Percentiles rank a stretch among this genome's conserved stretches.
phyloP scores from a whole-genome alignment of 768 basidiomycete species.

The Panus rudis region DNA sequence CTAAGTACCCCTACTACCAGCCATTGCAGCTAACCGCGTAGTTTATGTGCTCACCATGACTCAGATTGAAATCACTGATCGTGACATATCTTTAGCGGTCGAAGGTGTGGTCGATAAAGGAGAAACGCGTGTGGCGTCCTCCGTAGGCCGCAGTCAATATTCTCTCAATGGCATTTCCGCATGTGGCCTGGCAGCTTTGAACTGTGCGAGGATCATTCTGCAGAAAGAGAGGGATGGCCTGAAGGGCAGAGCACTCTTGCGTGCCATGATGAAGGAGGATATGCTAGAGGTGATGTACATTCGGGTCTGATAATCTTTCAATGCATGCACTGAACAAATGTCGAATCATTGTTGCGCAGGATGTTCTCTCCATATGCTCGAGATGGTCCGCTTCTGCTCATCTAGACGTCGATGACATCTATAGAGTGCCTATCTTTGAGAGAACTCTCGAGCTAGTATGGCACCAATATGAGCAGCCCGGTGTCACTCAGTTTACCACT shows the following conservation, averaged over 20 bases:
- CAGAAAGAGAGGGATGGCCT: conserved; percentile 27
- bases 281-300: conserved; percentile 30
- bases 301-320: background rate
- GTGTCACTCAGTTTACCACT: conserved; percentile 30
- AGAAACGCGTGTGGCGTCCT: no score
- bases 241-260: conserved; percentile 24
- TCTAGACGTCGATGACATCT: conserved; percentile 52
- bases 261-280: conserved; percentile 26
- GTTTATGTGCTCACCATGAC: no score
- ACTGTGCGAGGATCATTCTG: conserved; percentile 50
- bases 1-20: no score
- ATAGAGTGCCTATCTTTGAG: conserved; percentile 41
- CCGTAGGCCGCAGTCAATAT: conserved; percentile 50
- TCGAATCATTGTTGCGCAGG: no score
- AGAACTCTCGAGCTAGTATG: conserved; percentile 29
- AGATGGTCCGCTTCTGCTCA: conserved; percentile 47
- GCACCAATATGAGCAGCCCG: conserved; percentile 32
- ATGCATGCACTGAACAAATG: no score
- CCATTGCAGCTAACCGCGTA: no score
- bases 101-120: no score
- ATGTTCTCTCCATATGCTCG: conserved; percentile 48
- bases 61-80: no score
- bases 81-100: no score
- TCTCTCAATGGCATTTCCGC: conserved; percentile 36
- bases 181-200: conserved; percentile 63